These are phyloP conservation scores for Pichia sp. DNA, from an alignment of 1,139 yeast genomes.

Conservation along the genomic window DNA sequence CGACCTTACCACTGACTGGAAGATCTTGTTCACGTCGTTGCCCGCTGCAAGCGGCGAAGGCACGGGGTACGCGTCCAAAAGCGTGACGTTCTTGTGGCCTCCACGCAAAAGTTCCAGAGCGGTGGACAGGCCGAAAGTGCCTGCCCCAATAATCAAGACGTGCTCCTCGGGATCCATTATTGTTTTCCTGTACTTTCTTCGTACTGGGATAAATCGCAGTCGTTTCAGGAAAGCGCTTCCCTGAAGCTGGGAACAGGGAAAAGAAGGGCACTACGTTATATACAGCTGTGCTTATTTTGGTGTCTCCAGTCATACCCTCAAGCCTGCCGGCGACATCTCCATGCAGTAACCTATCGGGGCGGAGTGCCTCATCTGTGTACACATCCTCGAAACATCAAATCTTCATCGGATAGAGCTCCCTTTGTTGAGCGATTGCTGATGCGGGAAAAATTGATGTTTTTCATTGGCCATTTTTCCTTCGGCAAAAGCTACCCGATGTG, in stretches of 20 bases:
- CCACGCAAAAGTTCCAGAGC: constrained; percentile 31
- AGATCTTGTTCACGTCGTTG: constrained; percentile 41
- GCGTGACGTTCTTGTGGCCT: constrained; percentile 31
- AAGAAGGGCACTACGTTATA: no score
- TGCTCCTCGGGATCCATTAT: constrained; percentile 9
- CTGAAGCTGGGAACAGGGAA: no score
- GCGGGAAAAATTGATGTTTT: background rate
- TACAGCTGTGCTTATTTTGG: no score
- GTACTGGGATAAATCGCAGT: no score
- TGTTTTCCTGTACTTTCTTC: background rate
- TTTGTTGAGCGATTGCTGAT: background rate
- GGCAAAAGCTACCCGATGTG: background rate
- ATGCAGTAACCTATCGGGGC: no score
- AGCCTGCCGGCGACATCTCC: no score
- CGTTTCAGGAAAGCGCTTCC: no score
- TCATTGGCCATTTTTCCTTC: background rate
- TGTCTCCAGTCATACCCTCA: no score
- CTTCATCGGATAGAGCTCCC: constrained; percentile 7
- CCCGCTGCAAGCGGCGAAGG: constrained; percentile 46
- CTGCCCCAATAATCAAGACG: constrained; percentile 27
- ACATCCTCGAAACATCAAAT: background rate
- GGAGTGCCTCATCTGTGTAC: background rate
- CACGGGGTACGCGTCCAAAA: constrained; percentile 37
- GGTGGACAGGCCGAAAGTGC: constrained; percentile 36
- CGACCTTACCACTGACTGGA: constrained; percentile 30